Conservation (phyloP, 257 asterid species). For the Rauvolfia tetraphylla region DNA sequence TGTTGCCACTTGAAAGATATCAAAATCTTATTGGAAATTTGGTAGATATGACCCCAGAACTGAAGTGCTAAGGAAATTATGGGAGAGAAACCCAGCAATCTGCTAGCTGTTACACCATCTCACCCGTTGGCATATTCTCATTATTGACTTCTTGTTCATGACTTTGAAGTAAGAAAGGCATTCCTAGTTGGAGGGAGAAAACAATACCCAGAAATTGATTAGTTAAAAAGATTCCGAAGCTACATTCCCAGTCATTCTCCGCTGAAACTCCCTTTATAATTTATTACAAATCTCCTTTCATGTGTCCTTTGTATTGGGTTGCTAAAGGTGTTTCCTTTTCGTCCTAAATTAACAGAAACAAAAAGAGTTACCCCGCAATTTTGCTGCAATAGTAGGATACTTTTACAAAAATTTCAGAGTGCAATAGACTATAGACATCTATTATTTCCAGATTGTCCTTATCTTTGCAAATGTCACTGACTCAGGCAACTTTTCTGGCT, state of each 20-base stretch:
- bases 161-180: neutral
- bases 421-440: neutral
- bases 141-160: neutral
- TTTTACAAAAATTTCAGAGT: neutral
- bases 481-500: neutral
- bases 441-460: neutral
- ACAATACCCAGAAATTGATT: neutral
- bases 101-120: neutral
- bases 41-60: neutral
- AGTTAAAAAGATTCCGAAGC: neutral
- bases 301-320: neutral
- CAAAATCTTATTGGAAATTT: neutral
- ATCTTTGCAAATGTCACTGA: neutral
- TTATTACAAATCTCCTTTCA: neutral
- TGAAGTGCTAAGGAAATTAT: neutral
- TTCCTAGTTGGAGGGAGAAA: neutral
- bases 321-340: neutral
- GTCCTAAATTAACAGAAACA: too few relatives aligned
- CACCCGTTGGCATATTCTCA: neutral
- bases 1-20: neutral
- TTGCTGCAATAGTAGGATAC: neutral
- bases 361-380: neutral
- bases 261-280: neutral
- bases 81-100: neutral
- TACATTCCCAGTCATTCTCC: neutral